Evolutionary conservation across 108 stramenopile species (phyloP), one percentile per base, ranked within the genome.

Genomic region (Fistulifera solaris): DNA sequence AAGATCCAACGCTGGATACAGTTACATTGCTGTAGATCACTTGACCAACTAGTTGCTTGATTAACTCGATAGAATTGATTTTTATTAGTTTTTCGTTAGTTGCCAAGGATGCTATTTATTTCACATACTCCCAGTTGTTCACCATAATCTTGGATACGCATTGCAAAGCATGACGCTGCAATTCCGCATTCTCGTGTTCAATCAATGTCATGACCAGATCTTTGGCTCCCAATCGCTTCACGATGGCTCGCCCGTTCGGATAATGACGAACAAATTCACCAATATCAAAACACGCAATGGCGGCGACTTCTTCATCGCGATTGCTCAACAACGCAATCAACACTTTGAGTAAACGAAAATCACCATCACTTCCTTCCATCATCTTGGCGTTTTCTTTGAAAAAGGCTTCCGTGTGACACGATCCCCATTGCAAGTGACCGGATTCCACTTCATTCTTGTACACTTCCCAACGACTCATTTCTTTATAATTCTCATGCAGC

Each of bases 71-170:
- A n/a, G n/a, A n/a, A n/a, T n/a, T n/a, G n/a, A n/a, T n/a, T n/a
- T n/a, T n/a, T n/a, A n/a, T n/a, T n/a, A n/a, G n/a, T n/a, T n/a
- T n/a, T n/a, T n/a, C n/a, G n/a, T n/a, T n/a, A n/a, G n/a, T n/a
- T n/a, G n/a, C n/a, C n/a, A n/a, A n/a, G n/a, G n/a, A n/a, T n/a
- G 31, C 8, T 35, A 35, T 8, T 53, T 70, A 76, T 59, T 76
- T 76, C 47, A 76, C 74, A 56, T 70, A 69, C 61, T 79, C 84
- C 90, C 90, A 93, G 54, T 93, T 93, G 53, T 85, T 77, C 0
- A 94, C 90, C 92, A 94, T 91, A 63, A 98, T 92, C 85, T 98
- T 98, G 38, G 93, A 94, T 15, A 97, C 84, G 39, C 87, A 93
- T 54, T 91, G 89, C 27, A 98, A 58, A 24, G 96, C 98, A 67